phyloP scores from a whole-genome alignment of 768 basidiomycete genomes.

The Termitomyces sp. region DNA sequence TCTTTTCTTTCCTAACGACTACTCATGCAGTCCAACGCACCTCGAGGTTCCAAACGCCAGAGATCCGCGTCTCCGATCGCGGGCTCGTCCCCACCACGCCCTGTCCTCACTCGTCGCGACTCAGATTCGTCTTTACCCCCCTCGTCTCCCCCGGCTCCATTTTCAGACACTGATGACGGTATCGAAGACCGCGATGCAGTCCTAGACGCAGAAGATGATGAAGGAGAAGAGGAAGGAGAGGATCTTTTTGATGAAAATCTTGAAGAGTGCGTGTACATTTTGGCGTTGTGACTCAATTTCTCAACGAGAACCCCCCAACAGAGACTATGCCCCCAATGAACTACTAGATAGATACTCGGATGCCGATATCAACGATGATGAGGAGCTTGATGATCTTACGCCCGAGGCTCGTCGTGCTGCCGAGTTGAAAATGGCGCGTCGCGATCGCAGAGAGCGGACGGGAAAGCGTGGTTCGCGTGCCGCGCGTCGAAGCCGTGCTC shows the following conservation, averaged over 20 bases:
- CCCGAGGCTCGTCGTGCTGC: conserved; percentile 72
- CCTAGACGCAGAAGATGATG: conserved; percentile 61
- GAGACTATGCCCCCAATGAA: conserved; percentile 85
- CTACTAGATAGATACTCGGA: conserved; percentile 86
- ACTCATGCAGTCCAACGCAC: conserved; percentile 21
- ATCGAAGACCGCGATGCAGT: conserved; percentile 68
- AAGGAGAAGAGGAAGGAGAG: conserved; percentile 85
- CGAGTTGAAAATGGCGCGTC: conserved; percentile 82
- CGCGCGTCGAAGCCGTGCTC: conserved; percentile 75
- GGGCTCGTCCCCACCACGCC: conserved; percentile 45
- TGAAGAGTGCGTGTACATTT: conserved; percentile 51
- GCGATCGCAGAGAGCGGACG: conserved; percentile 72
- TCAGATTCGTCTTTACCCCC: conserved; percentile 80
- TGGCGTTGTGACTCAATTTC: conserved; percentile 6
- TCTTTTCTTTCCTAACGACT: not conserved
- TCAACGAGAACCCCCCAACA: conserved; percentile 23
- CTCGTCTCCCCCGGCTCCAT: conserved; percentile 77
- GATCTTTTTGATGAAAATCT: conserved; percentile 87
- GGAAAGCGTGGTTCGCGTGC: conserved; percentile 73
- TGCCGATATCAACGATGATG: conserved; percentile 81
- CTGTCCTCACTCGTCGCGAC: conserved; percentile 46
- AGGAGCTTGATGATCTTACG: conserved; percentile 65
- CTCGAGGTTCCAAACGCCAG: conserved; percentile 58
- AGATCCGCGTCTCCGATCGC: conserved; percentile 52
- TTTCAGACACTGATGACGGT: conserved; percentile 85